A percentile compares a stretch with the other conserved stretches of the same genome.
Conservation (phyloP, 169 alveolate species). For the Plasmodium knowlesi region DNA sequence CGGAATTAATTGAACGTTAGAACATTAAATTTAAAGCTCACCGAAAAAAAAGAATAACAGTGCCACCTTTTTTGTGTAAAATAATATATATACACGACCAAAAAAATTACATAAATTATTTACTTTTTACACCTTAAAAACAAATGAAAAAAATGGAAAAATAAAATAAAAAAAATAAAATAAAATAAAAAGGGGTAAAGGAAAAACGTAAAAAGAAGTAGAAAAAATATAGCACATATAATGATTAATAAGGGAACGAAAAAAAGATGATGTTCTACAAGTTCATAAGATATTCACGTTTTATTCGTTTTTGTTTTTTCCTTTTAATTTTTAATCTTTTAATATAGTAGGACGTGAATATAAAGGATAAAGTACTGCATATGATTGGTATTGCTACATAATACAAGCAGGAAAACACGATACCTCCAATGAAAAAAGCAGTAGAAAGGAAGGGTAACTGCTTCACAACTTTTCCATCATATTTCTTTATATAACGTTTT, state of each 20-base stretch:
- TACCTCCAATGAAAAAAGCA: not conserved
- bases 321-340: not conserved
- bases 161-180: not conserved
- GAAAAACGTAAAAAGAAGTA: not conserved
- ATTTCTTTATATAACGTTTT: not conserved
- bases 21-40: not conserved
- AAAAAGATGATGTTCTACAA: not conserved
- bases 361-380: constrained; percentile 12
- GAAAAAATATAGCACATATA: too few relatives aligned
- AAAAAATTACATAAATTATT: not conserved
- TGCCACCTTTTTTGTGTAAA: not conserved
- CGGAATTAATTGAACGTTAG: not conserved
- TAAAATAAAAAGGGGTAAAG: not conserved
- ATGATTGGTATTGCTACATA: constrained; percentile 10
- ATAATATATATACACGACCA: not conserved
- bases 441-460: constrained; percentile 3
- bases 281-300: not conserved
- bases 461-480: not conserved
- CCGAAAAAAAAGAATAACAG: not conserved
- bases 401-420: not conserved
- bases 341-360: constrained; percentile 13
- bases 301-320: not conserved
- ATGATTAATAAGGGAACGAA: not conserved
- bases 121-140: not conserved
- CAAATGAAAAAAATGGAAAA: not conserved